Evolutionary conservation across 768 basidiomycete species (phyloP).

Genomic region (Roridomyces roridus): DNA sequence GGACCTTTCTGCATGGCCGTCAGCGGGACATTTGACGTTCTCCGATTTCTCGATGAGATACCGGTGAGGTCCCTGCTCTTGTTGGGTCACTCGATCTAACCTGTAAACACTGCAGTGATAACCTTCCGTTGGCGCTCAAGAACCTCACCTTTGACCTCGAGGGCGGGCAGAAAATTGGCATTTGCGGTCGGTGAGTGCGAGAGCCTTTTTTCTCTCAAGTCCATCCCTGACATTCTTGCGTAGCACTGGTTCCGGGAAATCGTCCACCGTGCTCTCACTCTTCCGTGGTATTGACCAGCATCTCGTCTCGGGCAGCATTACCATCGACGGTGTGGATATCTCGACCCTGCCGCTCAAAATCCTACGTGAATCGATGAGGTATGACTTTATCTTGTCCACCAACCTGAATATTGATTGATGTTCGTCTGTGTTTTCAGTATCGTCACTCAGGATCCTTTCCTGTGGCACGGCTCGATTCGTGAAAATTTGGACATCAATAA

Average conservation of each 20-base stretch:
- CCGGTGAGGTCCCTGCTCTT: not conserved
- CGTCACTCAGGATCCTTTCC: conserved; percentile 21
- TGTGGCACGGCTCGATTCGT: conserved; percentile 20
- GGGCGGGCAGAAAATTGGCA: conserved; percentile 9
- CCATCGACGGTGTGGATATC: conserved; percentile 17
- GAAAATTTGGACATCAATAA: conserved; percentile 15
- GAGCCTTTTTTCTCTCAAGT: not conserved
- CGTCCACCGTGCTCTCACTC: conserved; percentile 12
- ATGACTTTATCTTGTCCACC: too few relatives aligned
- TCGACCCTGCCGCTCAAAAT: conserved; percentile 6
- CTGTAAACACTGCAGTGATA: not conserved
- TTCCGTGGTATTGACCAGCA: conserved; percentile 21
- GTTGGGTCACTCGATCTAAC: not conserved
- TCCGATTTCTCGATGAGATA: conserved; percentile 15
- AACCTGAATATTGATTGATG: too few relatives aligned
- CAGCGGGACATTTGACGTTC: conserved; percentile 2
- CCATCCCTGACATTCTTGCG: not conserved
- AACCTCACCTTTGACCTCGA: conserved; percentile 7
- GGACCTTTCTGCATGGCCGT: conserved; percentile 11
- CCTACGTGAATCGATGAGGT: conserved; percentile 20
- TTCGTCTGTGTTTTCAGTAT: conserved; percentile 13
- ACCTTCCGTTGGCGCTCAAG: conserved; percentile 12
- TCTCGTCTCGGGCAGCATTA: conserved; percentile 16
- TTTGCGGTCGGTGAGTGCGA: conserved; percentile 20
- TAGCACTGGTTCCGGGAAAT: conserved; percentile 22